Evolutionary conservation across 202 grass and related monocot genomes (phyloP), one percentile per base, ranked within the genome.

Genomic region (Setaria viridis): DNA sequence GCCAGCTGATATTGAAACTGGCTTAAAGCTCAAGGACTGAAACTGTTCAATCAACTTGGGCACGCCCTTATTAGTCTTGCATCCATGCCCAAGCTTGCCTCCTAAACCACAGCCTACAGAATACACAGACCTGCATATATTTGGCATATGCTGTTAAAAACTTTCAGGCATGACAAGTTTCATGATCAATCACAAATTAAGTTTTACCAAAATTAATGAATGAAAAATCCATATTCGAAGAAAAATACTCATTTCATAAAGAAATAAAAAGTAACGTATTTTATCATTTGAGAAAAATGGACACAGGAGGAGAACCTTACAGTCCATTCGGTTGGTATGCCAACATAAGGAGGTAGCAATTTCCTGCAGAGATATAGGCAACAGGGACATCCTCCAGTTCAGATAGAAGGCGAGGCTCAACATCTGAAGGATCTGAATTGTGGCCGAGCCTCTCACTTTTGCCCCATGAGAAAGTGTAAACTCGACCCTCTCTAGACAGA

Each of bases 71-170:
- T 85, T 85, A 4, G 60, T 62, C 74, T 69, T 89, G 67, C 86
- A 85, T 58, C 93, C 90, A 77, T 95, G 90, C 49, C 90, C 93
- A 80, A 92, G 93, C 74, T 95, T 95, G 65, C 93, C 93, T 62
- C 93, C 93, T 80, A 92, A 82, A 65, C 93, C 93, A 89, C 93
- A 95, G 8, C 93, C 93, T 47, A 95, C 62, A 54, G 93, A 92
- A 66, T 95, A 95, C n/a, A 95, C 90, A 56, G 90, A 91, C 90
- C 93, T 95, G 90, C 79, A 84, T 29, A 70, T 87, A 16, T 63
- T 33, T 4, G 2, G 11, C 5, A 63, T 62, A 7, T 6, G 33
- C 5, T 54, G 13, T 76, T 76, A 54, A 76, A 53, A 37, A 54
- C 33, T 11, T 25, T 6, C 4, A 54, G 33, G 14, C 64, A 25